Base-by-base conservation (phyloP, 1,284 basidiomycete genomes). In the Exsudoporus floridanus region DNA sequence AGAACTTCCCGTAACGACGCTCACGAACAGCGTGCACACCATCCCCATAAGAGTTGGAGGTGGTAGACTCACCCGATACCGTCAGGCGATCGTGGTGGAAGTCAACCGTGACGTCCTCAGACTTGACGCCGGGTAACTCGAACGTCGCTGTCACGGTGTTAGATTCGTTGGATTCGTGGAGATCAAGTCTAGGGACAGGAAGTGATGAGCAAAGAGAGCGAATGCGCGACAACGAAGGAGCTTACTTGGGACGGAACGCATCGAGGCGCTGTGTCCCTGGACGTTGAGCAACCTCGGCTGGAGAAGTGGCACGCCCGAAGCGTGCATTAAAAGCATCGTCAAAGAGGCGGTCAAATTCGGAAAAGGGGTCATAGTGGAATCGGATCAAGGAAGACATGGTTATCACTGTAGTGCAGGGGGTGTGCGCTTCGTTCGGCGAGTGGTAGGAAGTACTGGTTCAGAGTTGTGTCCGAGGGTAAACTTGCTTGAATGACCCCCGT, bases 301-400 rank as follows among this genome's bases (percentile, higher is more conserved):
- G 18, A 5, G 31, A n/a, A 4, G 19, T 21, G 39, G 43, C 37
- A 2, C 42, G 47, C 19, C 49, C 8, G 25, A 59, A 46, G 51
- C 60, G 61, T 43, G 69, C 47, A 21, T 55, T 60, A 53, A 77
- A 67, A 7, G 73, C 66, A 23, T 79, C 73, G 49, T 78, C 75
- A 49, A 78, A 70, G 57, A 79, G 62, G 52, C 73, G 73, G 44
- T 78, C 75, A 34, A 77, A 74, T 55, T 75, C 72, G 57, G 72
- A 70, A 66, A 77, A 72, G 14, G 78, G 77, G 53, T 78, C 73
- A 63, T 73, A 76, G 62, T 70, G 68, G 64, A 72, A 74, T 57
- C 50, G 55, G 13, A 54, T 52, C 44, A 73, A 46, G 34, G 74
- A 71, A 39, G 64, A 60, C 46, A 43, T 63, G 31, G 7, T 21